A percentile compares a stretch with the other conserved stretches of the same genome.
Evolutionary conservation across 2,329 filamentous ascomycete species (phyloP).

Genomic region (Blastomyces parvus): DNA sequence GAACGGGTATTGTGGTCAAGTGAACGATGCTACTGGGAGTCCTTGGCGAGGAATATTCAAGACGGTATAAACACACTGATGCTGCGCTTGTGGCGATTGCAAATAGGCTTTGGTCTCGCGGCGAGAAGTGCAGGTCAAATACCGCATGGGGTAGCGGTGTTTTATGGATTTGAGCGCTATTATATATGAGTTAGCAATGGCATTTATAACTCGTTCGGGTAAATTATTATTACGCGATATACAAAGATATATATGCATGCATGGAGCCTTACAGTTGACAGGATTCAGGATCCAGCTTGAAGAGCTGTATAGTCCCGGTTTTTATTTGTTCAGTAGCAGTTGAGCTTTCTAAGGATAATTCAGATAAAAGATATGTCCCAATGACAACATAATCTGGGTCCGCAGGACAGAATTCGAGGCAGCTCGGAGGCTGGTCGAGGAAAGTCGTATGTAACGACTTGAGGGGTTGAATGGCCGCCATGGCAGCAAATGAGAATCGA

Average conservation of each 20-base stretch:
- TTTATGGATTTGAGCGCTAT: slow-evolving; percentile 50
- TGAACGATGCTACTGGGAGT: slow-evolving; percentile 23
- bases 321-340: slow-evolving; percentile 46
- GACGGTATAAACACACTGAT: slow-evolving; percentile 35
- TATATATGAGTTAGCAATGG: slow-evolving; percentile 11
- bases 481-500: background rate
- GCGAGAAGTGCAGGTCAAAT: slow-evolving; percentile 75
- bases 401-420: slow-evolving; percentile 35
- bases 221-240: slow-evolving; percentile 14
- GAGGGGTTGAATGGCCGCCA: slow-evolving; percentile 15
- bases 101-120: slow-evolving; percentile 47
- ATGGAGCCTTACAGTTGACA: slow-evolving; percentile 23
- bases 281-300: slow-evolving; percentile 39
- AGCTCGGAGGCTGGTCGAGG: slow-evolving; percentile 37
- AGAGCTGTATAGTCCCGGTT: slow-evolving; percentile 64
- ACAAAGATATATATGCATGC: slow-evolving; percentile 10
- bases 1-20: slow-evolving; percentile 39
- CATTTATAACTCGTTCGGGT: background rate
- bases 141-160: slow-evolving; percentile 60
- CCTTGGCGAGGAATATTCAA: slow-evolving; percentile 16
- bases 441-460: slow-evolving; percentile 28
- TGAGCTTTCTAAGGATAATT: slow-evolving; percentile 23
- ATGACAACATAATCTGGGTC: slow-evolving; percentile 60
- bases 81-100: slow-evolving; percentile 67
- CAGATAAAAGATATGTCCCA: slow-evolving; percentile 67